Base-by-base conservation (phyloP, 129 eudicot species). In the Erigeron canadensis region DNA sequence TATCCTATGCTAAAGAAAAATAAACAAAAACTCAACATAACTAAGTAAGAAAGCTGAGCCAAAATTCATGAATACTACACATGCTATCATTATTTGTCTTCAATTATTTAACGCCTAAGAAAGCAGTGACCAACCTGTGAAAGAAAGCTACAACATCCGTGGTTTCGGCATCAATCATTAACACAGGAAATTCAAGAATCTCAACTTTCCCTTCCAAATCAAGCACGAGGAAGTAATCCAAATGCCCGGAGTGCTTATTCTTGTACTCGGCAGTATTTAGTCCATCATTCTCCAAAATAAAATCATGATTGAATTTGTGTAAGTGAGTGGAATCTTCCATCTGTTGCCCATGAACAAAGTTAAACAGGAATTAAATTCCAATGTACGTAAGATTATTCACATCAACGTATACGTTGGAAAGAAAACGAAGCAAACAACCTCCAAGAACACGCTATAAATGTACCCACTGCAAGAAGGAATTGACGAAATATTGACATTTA, bases 131-230 rank as follows among this genome's bases (percentile, higher is more conserved):
- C 18, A 46, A 92, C 98, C 98, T 92, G 87, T 93, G 98, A 84
- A 94, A 94, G 41, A 89, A 76, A 72, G 89, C 91, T 7, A 90
- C 87, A n/a, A 94, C 88, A 48, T 84, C 84, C 93, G 87, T 75
- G 60, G 96, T 85, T 79, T 84, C 84, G 8, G 92, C 97, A 82
- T 94, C 91, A 70, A 94, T 74, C 81, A 90, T 69, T 74, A 94
- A 73, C 61, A 94, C 97, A 10, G 98, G 97, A 78, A 89, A 94
- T 64, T 94, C 98, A 51, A 89, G 85, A 84, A 94, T 94, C 85
- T 94, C 96, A 75, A 89, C 93, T 81, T 94, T 89, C 18, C 97
- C 98, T 75, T 94, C 98, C 80, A 94, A 84, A 87, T 94, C 98
- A 81, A 94, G 95, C 75, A 94, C 93, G 12, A 94, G 89, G 69